phyloP scores from a whole-genome alignment of 1,284 basidiomycete genomes.

The Xanthoconium separans region DNA sequence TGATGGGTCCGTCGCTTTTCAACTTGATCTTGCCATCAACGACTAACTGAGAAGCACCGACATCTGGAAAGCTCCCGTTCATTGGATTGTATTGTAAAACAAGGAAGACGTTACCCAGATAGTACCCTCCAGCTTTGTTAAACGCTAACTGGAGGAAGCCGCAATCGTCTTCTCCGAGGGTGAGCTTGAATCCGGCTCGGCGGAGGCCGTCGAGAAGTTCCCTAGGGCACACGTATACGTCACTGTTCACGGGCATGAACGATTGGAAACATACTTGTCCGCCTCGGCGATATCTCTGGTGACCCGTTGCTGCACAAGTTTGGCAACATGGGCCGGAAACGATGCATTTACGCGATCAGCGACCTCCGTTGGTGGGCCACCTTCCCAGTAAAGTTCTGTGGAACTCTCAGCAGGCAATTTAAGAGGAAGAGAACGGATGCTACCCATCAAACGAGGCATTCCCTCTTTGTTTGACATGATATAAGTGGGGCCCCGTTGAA shows the following conservation, averaged over 20 bases:
- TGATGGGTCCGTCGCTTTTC: conserved; percentile 60
- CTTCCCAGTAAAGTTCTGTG: conserved; percentile 43
- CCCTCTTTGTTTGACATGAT: conserved; percentile 51
- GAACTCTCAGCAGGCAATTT: not conserved
- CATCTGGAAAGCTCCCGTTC: conserved; percentile 40
- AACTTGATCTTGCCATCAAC: conserved; percentile 74
- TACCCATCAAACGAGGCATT: conserved; percentile 40
- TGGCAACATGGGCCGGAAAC: conserved; percentile 20
- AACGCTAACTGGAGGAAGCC: conserved; percentile 39
- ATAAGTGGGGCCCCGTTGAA: conserved; percentile 62
- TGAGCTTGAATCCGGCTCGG: conserved; percentile 59
- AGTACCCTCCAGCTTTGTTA: conserved; percentile 42
- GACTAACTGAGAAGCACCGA: conserved; percentile 64
- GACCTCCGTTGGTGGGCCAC: conserved; percentile 37
- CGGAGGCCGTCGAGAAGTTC: conserved; percentile 52
- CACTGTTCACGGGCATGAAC: conserved; percentile 29
- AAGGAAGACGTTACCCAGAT: conserved; percentile 35
- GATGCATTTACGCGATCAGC: conserved; percentile 41
- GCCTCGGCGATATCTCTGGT: conserved; percentile 29
- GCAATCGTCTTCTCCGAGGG: conserved; percentile 51
- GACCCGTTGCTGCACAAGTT: conserved; percentile 43
- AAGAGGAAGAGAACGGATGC: conserved; percentile 18
- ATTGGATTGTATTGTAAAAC: not conserved
- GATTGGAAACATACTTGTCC: conserved; percentile 16
- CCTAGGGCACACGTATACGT: conserved; percentile 37